These are phyloP conservation scores for Phytopythium helicoides DNA, from an alignment of 352 stramenopile genomes.

Conservation along the genomic window DNA sequence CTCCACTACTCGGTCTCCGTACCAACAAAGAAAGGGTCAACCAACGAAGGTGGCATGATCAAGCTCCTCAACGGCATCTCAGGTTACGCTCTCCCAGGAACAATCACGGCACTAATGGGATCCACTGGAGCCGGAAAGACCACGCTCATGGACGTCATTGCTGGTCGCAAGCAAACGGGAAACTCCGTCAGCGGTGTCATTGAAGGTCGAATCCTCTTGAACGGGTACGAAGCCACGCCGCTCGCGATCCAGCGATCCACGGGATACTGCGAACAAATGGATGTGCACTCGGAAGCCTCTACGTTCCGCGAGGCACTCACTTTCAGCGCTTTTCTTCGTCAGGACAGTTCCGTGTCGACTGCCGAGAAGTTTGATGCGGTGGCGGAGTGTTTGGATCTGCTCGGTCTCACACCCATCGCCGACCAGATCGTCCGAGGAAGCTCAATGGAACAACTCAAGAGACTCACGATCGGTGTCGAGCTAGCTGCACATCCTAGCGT, in stretches of 20 bases:
- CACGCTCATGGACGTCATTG: constrained; percentile 90
- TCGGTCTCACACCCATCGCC: constrained; percentile 24
- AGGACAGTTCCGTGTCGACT: constrained; percentile 18
- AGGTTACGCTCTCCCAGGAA: constrained; percentile 58
- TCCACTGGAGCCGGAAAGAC: constrained; percentile 68
- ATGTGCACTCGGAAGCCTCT: constrained; percentile 77
- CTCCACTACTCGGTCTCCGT: constrained; percentile 3
- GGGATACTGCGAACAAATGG: constrained; percentile 70
- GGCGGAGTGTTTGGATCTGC: constrained; percentile 30
- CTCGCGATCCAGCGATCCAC: constrained; percentile 24
- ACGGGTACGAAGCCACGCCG: constrained; percentile 14
- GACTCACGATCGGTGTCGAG: constrained; percentile 79
- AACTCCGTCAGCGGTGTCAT: constrained; percentile 1
- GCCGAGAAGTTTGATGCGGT: constrained; percentile 24
- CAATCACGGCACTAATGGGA: constrained; percentile 85
- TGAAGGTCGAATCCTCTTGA: constrained; percentile 23
- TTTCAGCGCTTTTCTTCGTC: constrained; percentile 82
- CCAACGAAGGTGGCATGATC: constrained; percentile 1
- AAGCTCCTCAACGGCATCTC: constrained; percentile 57
- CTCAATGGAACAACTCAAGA: constrained; percentile 39
- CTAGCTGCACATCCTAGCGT: constrained; percentile 74
- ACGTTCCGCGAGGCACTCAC: constrained; percentile 87
- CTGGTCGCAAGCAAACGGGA: constrained; percentile 57
- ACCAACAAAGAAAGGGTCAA: background rate
- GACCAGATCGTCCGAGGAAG: constrained; percentile 31